These are phyloP conservation scores for Cadophora malorum DNA, from an alignment of 2,329 filamentous ascomycete genomes.

Conservation along the genomic window DNA sequence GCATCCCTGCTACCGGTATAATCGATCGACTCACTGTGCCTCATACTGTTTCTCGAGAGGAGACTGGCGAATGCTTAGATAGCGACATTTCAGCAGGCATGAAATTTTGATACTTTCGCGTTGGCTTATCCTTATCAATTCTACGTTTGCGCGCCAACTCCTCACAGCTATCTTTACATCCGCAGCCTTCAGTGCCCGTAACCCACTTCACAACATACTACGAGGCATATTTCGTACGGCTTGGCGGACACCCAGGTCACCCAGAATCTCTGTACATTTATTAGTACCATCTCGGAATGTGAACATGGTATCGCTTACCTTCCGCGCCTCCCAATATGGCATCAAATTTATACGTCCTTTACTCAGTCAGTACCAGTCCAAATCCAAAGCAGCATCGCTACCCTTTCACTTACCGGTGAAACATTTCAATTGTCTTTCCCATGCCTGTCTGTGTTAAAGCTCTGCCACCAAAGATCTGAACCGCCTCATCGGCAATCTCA, in stretches of 20 bases:
- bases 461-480: conserved; percentile 86
- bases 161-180: background rate
- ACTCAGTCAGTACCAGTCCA: background rate
- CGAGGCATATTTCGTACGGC: conserved; percentile 87
- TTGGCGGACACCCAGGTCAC: conserved; percentile 81
- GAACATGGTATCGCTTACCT: conserved; percentile 25
- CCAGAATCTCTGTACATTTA: conserved; percentile 67
- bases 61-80: too few relatives aligned
- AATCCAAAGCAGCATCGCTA: background rate
- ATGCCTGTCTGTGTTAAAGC: conserved; percentile 83
- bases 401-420: conserved; percentile 60
- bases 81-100: background rate
- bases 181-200: background rate
- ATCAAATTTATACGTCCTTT: conserved; percentile 68
- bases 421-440: conserved; percentile 83
- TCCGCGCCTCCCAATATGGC: conserved; percentile 81
- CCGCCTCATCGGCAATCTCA: conserved; percentile 79
- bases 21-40: background rate
- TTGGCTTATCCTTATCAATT: too few relatives aligned
- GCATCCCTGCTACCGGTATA: background rate
- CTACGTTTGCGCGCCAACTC: background rate
- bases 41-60: too few relatives aligned
- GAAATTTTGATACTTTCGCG: background rate
- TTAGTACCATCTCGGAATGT: conserved; percentile 18
- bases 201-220: conserved; percentile 68